Base-by-base conservation (phyloP, 2,329 filamentous ascomycete genomes). In the Cryphonectria parasitica region DNA sequence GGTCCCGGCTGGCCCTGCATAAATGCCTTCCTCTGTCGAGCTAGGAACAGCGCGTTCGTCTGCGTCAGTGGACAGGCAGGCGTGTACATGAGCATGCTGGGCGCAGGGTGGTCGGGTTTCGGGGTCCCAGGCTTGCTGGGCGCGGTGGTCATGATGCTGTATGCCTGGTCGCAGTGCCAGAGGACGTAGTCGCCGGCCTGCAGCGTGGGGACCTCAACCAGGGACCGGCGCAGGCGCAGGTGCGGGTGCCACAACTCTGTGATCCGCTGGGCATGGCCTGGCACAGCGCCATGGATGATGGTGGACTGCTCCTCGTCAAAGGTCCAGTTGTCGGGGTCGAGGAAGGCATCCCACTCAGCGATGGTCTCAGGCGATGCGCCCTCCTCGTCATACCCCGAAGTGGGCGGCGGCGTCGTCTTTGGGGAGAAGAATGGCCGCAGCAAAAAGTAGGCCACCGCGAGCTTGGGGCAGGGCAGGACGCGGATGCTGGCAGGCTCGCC, bases 171-270 rank as follows among this genome's bases (percentile, higher is more conserved):
- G 31, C 86, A 86, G 75, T 88, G 86, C 86, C 86, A 88, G 74
- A 88, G 79, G 72, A 88, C 86, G 76, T 88, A 88, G 80, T 88
- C 86, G 74, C 86, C 86, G 0, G 85, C 82, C 72, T 85, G 84
- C 60, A 88, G 77, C 13, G 84, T 85, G 3, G 86, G 86, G 63
- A 87, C 82, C n/a, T 86, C 85, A 70, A 88, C 82, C 72, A 88
- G 83, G 72, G 84, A 88, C 69, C 82, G 80, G 71, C 85, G 82
- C 62, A 88, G 82, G 75, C 84, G 81, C 17, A 88, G 80, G 70
- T 88, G 87, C 28, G 87, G 86, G 74, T 88, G 86, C 86, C 86
- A 88, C 15, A 83, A 81, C 75, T 87, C 86, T 1, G 86, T 88
- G 60, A 88, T 83, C 68, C 86, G 84, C 78, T 88, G 86, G 19